phyloP scores from a whole-genome alignment of 176 grass and related monocot genomes.

The Miscanthus lutarioriparius region DNA sequence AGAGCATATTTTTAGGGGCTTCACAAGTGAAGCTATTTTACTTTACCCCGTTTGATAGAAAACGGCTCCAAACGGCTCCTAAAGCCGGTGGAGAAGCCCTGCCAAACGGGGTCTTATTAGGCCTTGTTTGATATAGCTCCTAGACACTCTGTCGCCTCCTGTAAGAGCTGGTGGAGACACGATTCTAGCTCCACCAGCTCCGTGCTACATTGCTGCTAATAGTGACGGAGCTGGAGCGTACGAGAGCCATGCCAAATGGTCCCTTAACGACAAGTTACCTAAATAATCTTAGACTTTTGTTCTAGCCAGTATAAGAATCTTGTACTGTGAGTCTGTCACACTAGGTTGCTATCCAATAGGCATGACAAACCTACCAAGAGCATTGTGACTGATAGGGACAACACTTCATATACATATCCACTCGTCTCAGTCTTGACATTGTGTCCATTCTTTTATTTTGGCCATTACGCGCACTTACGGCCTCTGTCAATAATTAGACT shows the following conservation, averaged over 20 bases:
- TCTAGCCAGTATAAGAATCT: background rate
- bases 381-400: slow-evolving; percentile 25
- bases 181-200: too few species aligned
- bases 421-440: background rate
- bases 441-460: background rate
- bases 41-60: too few species aligned
- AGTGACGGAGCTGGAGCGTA: background rate
- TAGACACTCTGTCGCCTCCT: too few species aligned
- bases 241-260: background rate
- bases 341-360: slow-evolving; percentile 16
- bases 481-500: background rate
- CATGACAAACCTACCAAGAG: slow-evolving; percentile 11
- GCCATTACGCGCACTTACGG: background rate
- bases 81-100: too few species aligned
- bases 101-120: too few species aligned
- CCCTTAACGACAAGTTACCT: background rate
- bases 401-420: background rate
- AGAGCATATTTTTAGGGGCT: too few species aligned
- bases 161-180: too few species aligned
- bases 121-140: too few species aligned
- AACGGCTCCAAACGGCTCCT: too few species aligned
- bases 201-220: too few species aligned
- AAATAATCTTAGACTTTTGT: background rate
- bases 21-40: too few species aligned
- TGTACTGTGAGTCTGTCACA: background rate